A percentile compares a stretch with the other conserved stretches of the same genome.
These are phyloP conservation scores for Orbilia javanica DNA, from an alignment of 2,329 filamentous ascomycete genomes.

Conservation along the genomic window DNA sequence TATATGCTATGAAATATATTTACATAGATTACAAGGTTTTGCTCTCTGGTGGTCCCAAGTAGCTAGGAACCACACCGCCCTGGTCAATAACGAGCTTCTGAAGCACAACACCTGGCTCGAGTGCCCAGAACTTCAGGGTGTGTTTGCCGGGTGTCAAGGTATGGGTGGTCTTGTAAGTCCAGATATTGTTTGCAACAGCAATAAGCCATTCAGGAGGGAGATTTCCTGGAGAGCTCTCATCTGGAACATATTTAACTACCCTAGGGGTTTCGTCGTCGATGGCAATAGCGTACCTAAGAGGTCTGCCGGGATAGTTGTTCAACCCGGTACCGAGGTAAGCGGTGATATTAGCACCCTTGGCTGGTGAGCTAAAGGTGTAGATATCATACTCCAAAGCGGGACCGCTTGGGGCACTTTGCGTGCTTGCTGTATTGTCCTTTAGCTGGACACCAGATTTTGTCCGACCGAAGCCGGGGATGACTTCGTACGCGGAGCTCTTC, in stretches of 20 bases:
- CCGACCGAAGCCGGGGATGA: slow-evolving; percentile 69
- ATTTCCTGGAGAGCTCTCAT: slow-evolving; percentile 65
- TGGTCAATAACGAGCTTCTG: slow-evolving; percentile 64
- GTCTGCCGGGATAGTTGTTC: slow-evolving; percentile 69
- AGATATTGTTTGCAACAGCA: slow-evolving; percentile 69
- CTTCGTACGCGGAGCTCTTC: slow-evolving; percentile 65
- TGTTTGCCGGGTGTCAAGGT: slow-evolving; percentile 65
- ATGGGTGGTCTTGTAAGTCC: slow-evolving; percentile 67
- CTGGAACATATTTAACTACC: slow-evolving; percentile 66
- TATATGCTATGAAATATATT: slow-evolving; percentile 23
- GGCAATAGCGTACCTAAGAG: slow-evolving; percentile 69
- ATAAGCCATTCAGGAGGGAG: slow-evolving; percentile 68
- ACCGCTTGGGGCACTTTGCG: slow-evolving; percentile 68
- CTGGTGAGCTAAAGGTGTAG: slow-evolving; percentile 72
- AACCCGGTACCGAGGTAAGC: slow-evolving; percentile 69
- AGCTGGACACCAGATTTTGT: slow-evolving; percentile 73
- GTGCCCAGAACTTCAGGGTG: slow-evolving; percentile 67
- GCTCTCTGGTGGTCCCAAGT: slow-evolving; percentile 64
- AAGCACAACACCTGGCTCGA: slow-evolving; percentile 67
- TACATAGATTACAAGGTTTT: slow-evolving; percentile 60
- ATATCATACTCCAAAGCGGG: slow-evolving; percentile 74
- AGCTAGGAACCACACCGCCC: slow-evolving; percentile 63
- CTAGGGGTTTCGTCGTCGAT: slow-evolving; percentile 66
- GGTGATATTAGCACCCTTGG: slow-evolving; percentile 67
- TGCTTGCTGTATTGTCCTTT: slow-evolving; percentile 69